Evolutionary conservation across 768 basidiomycete species (phyloP).

Genomic region (Lactifluus echinatus): DNA sequence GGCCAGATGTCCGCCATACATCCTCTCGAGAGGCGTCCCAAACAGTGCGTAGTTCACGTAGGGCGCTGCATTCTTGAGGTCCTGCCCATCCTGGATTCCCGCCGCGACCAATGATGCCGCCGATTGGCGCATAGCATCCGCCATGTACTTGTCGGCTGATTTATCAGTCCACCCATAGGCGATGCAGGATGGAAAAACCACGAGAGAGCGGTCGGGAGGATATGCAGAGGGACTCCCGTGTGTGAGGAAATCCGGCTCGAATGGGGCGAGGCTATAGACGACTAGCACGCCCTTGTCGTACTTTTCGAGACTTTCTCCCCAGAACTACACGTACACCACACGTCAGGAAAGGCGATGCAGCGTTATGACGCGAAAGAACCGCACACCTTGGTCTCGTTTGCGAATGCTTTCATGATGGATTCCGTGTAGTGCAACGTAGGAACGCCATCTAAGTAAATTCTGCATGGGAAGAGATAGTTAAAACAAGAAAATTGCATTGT

Average conservation of each 20-base stretch:
- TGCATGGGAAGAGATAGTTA: background rate
- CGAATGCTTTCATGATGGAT: background rate
- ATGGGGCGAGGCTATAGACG: background rate
- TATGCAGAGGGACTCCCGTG: slow-evolving; percentile 3
- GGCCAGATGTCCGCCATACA: slow-evolving; percentile 1
- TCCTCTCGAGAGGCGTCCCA: background rate
- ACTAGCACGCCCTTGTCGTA: background rate
- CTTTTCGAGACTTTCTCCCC: background rate
- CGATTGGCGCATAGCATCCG: background rate
- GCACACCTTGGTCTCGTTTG: slow-evolving; percentile 7
- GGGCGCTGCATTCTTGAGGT: background rate
- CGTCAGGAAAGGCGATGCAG: background rate
- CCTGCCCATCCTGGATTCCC: slow-evolving; percentile 4
- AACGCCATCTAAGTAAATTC: background rate
- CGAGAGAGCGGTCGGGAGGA: background rate
- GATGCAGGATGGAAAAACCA: background rate
- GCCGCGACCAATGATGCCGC: background rate
- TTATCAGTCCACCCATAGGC: background rate
- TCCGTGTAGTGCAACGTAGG: background rate
- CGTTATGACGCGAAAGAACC: too few species aligned
- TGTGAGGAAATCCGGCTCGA: background rate
- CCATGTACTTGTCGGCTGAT: background rate
- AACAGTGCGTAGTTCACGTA: slow-evolving; percentile 6
- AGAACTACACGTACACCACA: background rate
- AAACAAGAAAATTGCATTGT: background rate